Base-by-base conservation (phyloP, 768 basidiomycete genomes). In the Pulveroboletus sp. region DNA sequence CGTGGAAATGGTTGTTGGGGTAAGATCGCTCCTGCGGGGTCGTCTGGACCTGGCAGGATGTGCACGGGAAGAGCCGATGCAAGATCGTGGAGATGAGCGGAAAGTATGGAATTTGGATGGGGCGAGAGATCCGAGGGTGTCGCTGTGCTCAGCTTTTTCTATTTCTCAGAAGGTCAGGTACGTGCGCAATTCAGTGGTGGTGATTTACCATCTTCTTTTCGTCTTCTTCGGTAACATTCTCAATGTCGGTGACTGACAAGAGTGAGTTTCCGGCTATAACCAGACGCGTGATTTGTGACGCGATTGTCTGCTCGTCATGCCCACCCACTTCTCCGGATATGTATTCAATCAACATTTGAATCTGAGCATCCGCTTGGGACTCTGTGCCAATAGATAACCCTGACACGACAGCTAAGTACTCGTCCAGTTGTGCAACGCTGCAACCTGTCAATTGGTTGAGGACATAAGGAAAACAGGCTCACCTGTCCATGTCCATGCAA, bases 1-100 rank as follows among this genome's bases (percentile, higher is more conserved):
- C 84, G 81, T 42, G 96, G 96, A 57, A 98, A 78, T 0, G 91
- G 78, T 61, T 96, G 96, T 65, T 99, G 96, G 4, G 96, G 96
- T 57, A 99, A 72, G 35, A 94, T 92, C 0, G 80, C 78, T 0
- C 90, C 92, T 13, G 92, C 80, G 3, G 95, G 96, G 68, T 99
- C 96, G 32, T 78, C 75, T 46, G 83, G 81, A 8, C 96, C 96
- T 3, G 94, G 91, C 37, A 98, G 74, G 27, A 99, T 73, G 61
- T 94, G 92, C 31, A 97, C 76, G 1, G 94, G 89, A 57, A 99
- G 74, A 15, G 82, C 77, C 11, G 81, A 78, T 6, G 83, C 79
- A 42, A 97, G 76, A 57, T 96, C 92, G 32, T 78, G 69, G 37
- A 98, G 74, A 55, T 86, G 76, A 2, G 78, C 72, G 11, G 89